Conservation (phyloP, 106 monocot genomes). For the Xerophyta viscosa region DNA sequence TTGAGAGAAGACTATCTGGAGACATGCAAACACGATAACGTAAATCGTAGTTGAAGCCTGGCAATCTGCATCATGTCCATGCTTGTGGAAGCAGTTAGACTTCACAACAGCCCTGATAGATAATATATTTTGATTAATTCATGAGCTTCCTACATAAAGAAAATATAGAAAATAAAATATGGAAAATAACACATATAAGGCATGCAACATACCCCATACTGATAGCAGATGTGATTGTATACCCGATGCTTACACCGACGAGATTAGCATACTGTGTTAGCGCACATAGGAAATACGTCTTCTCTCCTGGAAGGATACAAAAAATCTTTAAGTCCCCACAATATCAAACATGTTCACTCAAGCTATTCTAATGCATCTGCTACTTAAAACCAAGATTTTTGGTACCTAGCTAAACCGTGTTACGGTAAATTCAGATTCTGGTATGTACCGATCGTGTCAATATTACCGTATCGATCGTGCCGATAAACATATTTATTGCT, state of each 20-base stretch:
- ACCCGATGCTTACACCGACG: conserved; percentile 64
- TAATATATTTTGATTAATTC: too few relatives aligned
- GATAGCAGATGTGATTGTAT: conserved; percentile 79
- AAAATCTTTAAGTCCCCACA: too few relatives aligned
- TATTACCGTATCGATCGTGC: too few relatives aligned
- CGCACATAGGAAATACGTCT: conserved; percentile 42
- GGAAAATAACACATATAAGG: background rate
- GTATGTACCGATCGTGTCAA: too few relatives aligned
- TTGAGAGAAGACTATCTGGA: conserved; percentile 72
- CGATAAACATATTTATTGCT: too few relatives aligned
- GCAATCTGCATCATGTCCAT: conserved; percentile 61
- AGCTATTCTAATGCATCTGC: too few relatives aligned
- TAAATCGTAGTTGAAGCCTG: conserved; percentile 29
- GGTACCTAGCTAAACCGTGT: too few relatives aligned
- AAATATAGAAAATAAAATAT: background rate
- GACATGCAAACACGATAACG: conserved; percentile 55
- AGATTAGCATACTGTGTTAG: conserved; percentile 77
- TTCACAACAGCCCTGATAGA: conserved; percentile 59
- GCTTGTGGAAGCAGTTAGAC: conserved; percentile 71
- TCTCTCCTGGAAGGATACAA: conserved; percentile 24
- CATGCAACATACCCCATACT: conserved; percentile 66
- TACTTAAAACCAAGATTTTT: too few relatives aligned
- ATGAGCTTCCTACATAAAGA: background rate
- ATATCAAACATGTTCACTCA: too few relatives aligned
- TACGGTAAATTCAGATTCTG: too few relatives aligned